phyloP scores from a whole-genome alignment of 2,329 filamentous ascomycete genomes.

The Zasmidium citrigriseum region DNA sequence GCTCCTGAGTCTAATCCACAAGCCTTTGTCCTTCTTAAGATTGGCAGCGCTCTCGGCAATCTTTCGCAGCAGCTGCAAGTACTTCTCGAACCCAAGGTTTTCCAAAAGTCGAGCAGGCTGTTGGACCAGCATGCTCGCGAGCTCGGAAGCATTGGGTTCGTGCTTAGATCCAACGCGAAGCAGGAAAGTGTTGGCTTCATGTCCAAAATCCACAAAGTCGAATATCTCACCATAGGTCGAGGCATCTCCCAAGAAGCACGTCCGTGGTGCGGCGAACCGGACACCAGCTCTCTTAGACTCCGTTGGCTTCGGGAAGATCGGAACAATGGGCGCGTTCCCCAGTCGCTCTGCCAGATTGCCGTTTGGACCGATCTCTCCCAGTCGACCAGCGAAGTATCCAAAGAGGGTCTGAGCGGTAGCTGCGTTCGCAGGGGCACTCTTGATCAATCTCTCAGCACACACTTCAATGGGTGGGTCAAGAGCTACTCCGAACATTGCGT shows the following conservation, averaged over 20 bases:
- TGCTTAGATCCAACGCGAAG: slow-evolving; percentile 86
- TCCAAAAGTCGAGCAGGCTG: slow-evolving; percentile 82
- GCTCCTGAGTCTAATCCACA: slow-evolving; percentile 74
- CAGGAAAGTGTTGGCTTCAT: slow-evolving; percentile 83
- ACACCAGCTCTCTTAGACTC: slow-evolving; percentile 36
- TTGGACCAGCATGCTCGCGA: slow-evolving; percentile 78
- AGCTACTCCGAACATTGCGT: slow-evolving; percentile 82
- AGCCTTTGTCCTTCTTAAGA: slow-evolving; percentile 74
- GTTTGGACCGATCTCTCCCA: slow-evolving; percentile 66
- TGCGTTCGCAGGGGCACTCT: slow-evolving; percentile 68
- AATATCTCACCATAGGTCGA: slow-evolving; percentile 85
- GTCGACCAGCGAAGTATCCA: slow-evolving; percentile 76
- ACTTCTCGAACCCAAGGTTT: slow-evolving; percentile 82
- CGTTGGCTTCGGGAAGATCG: slow-evolving; percentile 48
- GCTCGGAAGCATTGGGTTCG: slow-evolving; percentile 83
- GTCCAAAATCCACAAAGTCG: slow-evolving; percentile 93
- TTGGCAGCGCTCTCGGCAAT: slow-evolving; percentile 71
- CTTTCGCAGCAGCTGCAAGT: slow-evolving; percentile 77
- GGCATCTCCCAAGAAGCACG: slow-evolving; percentile 76
- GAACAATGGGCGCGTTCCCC: slow-evolving; percentile 69
- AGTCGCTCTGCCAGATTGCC: slow-evolving; percentile 62
- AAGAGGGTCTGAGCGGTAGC: slow-evolving; percentile 72
- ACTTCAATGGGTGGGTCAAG: slow-evolving; percentile 75
- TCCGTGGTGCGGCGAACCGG: slow-evolving; percentile 65
- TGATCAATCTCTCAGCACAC: slow-evolving; percentile 73